Evolutionary conservation across 2,329 filamentous ascomycete species (phyloP).

Genomic region (Coleophoma crateriformis): DNA sequence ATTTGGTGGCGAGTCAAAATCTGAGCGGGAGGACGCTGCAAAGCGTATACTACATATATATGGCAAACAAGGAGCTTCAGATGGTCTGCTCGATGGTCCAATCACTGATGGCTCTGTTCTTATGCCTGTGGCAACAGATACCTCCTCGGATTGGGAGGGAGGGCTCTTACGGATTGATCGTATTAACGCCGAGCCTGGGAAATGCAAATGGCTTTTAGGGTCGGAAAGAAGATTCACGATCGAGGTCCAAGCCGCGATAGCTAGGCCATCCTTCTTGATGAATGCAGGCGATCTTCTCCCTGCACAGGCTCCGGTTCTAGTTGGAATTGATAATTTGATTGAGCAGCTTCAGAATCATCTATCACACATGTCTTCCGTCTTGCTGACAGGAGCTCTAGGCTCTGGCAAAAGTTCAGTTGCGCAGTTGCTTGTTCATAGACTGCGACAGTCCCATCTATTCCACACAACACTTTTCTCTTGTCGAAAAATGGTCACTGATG

Average conservation of each 20-base stretch:
- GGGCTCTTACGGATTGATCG: conserved; percentile 78
- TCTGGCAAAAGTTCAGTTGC: conserved; percentile 84
- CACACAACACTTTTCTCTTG: conserved; percentile 85
- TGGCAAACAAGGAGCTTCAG: conserved; percentile 44
- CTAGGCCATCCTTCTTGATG: conserved; percentile 53
- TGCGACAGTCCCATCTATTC: conserved; percentile 70
- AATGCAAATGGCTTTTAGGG: conserved; percentile 67
- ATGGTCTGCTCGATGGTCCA: conserved; percentile 72
- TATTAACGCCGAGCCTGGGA: conserved; percentile 37
- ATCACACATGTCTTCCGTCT: conserved; percentile 79
- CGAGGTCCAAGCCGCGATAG: conserved; percentile 70
- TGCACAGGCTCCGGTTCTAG: conserved; percentile 51
- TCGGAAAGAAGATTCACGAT: conserved; percentile 69
- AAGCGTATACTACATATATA: conserved; percentile 71
- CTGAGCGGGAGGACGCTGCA: conserved; percentile 71
- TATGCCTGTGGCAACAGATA: conserved; percentile 44
- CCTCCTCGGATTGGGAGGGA: conserved; percentile 67
- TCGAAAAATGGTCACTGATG: conserved; percentile 81
- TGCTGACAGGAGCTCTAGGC: conserved; percentile 83
- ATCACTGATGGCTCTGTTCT: conserved; percentile 85
- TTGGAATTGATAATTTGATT: conserved; percentile 78
- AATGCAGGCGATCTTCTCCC: conserved; percentile 52
- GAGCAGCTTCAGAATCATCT: conserved; percentile 70
- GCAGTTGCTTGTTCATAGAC: conserved; percentile 66
- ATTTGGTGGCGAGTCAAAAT: conserved; percentile 83